These are phyloP conservation scores for Leptographium lundbergii DNA, from an alignment of 2,329 filamentous ascomycete species.

Conservation along the genomic window DNA sequence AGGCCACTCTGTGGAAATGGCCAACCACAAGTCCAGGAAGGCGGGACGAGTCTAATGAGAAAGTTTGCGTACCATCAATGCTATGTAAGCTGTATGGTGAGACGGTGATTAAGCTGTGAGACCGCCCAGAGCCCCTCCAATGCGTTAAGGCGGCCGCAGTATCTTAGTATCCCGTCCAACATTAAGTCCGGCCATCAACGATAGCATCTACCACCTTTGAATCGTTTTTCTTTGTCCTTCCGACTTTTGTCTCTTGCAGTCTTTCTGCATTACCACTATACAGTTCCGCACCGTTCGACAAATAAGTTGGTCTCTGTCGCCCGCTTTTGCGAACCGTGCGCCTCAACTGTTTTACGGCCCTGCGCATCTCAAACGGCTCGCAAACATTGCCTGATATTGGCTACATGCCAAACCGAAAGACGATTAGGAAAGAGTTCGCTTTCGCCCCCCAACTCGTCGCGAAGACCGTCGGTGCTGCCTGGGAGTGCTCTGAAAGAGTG, in stretches of 20 bases:
- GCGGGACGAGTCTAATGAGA: background rate
- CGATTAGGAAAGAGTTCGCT: background rate
- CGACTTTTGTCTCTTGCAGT: background rate
- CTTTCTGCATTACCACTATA: background rate
- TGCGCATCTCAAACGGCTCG: too few species aligned
- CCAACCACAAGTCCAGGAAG: too few species aligned
- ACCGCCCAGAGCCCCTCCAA: background rate
- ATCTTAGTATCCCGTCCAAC: background rate
- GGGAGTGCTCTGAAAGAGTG: background rate
- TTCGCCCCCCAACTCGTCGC: background rate
- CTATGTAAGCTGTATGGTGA: too few species aligned
- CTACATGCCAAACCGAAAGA: background rate
- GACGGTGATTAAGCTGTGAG: background rate
- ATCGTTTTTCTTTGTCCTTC: background rate
- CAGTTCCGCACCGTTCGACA: background rate
- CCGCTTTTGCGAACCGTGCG: background rate
- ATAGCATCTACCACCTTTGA: background rate
- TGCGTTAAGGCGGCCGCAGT: background rate
- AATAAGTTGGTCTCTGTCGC: background rate
- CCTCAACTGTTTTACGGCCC: background rate
- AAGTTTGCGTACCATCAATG: background rate
- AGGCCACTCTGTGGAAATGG: background rate
- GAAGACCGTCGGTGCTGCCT: background rate
- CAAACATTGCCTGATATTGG: too few species aligned
- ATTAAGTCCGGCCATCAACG: background rate